phyloP scores from a whole-genome alignment of 1,284 basidiomycete species.

The Takashimella koratensis region DNA sequence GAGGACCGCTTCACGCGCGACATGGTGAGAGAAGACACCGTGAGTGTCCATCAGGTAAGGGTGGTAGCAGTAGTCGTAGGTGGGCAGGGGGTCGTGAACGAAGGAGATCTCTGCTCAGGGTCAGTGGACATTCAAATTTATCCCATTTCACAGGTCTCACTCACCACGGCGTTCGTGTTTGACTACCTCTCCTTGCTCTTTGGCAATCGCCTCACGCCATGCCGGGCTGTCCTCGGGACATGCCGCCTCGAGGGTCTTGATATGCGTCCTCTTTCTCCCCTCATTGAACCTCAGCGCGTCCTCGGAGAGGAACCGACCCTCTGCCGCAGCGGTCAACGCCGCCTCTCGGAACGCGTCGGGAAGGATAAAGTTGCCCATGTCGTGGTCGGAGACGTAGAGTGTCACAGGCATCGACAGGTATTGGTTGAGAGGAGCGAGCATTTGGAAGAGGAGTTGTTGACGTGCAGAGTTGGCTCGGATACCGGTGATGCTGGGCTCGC shows the following conservation, averaged over 20 bases:
- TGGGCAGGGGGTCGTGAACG: constrained; percentile 32
- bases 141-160: too few species aligned
- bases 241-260: constrained; percentile 23
- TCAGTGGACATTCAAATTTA: constrained; percentile 5
- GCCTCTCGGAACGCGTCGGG: constrained; percentile 34
- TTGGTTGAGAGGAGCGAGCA: constrained; percentile 36
- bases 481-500: constrained; percentile 26
- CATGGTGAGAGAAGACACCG: constrained; percentile 40
- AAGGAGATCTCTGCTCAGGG: constrained; percentile 32
- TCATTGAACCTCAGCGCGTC: constrained; percentile 32
- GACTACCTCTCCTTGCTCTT: constrained; percentile 9
- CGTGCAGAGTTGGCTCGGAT: constrained; percentile 23
- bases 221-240: constrained; percentile 25
- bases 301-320: constrained; percentile 27
- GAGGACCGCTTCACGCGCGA: constrained; percentile 32
- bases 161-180: constrained; percentile 8
- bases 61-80: constrained; percentile 38
- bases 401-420: constrained; percentile 32
- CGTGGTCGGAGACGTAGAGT: constrained; percentile 43
- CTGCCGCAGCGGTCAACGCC: constrained; percentile 20
- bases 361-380: constrained; percentile 40
- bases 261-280: constrained; percentile 26
- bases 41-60: constrained; percentile 33
- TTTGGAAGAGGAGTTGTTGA: constrained; percentile 25
- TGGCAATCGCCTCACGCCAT: constrained; percentile 13